Conservation (phyloP, 2,329 filamentous ascomycete species). For the Huntiella moniliformis region DNA sequence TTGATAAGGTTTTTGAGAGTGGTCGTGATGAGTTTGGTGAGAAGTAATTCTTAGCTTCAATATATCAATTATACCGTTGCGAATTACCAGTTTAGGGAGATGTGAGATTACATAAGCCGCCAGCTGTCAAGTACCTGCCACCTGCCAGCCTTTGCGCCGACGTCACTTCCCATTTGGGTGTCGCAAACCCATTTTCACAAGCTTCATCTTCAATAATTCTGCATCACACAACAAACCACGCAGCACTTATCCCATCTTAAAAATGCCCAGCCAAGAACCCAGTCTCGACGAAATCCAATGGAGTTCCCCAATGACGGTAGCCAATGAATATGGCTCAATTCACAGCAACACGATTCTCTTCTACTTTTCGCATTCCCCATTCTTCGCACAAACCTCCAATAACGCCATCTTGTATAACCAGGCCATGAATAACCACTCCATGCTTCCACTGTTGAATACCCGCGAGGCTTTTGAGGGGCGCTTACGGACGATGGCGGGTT, state of each 20-base stretch:
- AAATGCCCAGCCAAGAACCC: constrained; percentile 29
- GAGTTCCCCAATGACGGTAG: constrained; percentile 29
- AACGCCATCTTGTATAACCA: constrained; percentile 45
- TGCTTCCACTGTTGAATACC: constrained; percentile 38
- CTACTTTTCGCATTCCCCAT: constrained; percentile 50
- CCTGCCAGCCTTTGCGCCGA: too few relatives aligned
- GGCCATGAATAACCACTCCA: constrained; percentile 39
- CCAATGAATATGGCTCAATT: constrained; percentile 35
- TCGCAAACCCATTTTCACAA: too few relatives aligned
- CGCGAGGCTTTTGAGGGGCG: constrained; percentile 45
- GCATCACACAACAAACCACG: too few relatives aligned
- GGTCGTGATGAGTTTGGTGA: constrained; percentile 12
- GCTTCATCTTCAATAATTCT: too few relatives aligned
- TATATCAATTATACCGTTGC: too few relatives aligned
- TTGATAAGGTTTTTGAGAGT: constrained; percentile 32
- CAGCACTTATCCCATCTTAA: constrained; percentile 1
- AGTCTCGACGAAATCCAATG: constrained; percentile 51
- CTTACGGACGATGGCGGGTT: constrained; percentile 43
- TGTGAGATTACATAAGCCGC: too few relatives aligned
- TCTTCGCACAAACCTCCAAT: constrained; percentile 49
- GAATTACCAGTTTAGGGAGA: too few relatives aligned
- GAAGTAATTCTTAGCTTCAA: not conserved
- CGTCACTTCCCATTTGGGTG: too few relatives aligned
- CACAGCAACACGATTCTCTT: constrained; percentile 47
- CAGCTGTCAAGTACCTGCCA: too few relatives aligned